Evolutionary conservation across 2,329 filamentous ascomycete species (phyloP), one percentile per base, ranked within the genome.

Genomic region (Cladosporium halotolerans): DNA sequence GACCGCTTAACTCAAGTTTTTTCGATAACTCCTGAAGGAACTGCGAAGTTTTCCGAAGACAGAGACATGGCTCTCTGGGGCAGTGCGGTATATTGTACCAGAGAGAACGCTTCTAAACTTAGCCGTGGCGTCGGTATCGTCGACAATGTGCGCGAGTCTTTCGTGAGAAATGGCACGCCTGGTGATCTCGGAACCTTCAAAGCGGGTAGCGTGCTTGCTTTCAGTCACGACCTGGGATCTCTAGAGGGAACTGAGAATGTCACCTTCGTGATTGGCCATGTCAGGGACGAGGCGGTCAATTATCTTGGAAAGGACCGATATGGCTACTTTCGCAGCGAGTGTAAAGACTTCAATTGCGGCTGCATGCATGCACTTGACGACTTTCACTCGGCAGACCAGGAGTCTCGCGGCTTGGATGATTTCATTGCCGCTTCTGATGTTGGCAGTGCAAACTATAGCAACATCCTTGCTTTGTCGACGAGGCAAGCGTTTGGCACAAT

Each of bases 401-500:
- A 74, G 56, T 70, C 70, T 3, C 41, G 54, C 6, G 47, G 56
- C 1, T 58, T 63, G 34, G 61, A 62, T 52, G 48, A 55, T 3
- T 45, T 46, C 41, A 55, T 62, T 19, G 53, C 55, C 8, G 45
- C 56, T 3, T 64, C 66, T 43, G 47, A 54, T 13, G 23, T 38
- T 8, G 47, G 41, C 5, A 38, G 51, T 7, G 32, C 32, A 19
- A 71, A 73, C 39, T 75, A 75, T 50, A 65, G 70, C 43, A 72
- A 74, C 14, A 44, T 51, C 23, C 63, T 74, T 14, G 63, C 70
- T 19, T 55, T 74, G 31, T 73, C 76, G 11, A 70, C 72, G 5
- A 73, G 78, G 36, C 78, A 81, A 56, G 73, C 72, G 0, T 77
- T 79, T 55, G 78, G 71, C 45, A 72, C 76, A 2, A 70, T 72